Evolutionary conservation across 176 grass and related monocot genomes (phyloP), one percentile per base, ranked within the genome.

Genomic region (Zoysia pacifica): DNA sequence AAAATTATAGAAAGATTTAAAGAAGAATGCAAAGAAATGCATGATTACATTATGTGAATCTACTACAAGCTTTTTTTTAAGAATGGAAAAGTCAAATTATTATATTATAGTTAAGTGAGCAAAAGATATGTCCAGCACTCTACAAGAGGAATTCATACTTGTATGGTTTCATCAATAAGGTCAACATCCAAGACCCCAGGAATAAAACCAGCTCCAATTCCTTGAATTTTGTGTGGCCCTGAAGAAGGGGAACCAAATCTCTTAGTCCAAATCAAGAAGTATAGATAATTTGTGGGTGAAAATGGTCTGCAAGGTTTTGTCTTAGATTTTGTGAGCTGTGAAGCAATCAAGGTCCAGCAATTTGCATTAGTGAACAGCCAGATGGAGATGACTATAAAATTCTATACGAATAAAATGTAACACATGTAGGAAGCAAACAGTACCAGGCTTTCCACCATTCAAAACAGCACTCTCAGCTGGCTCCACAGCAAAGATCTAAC

Each of bases 211-310:
- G 94, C 86, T 86, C 94, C 94, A 76, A 97, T 89, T 74, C 94
- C 94, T 70, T 97, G 94, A 79, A 97, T 97, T 56, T 97, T 97
- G 84, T 97, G 94, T 56, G 91, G 91, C n/a, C 91, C 94, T 97
- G 81, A 12, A 72, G 61, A 73, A 83, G 5, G 2, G 67, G 66
- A 52, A 69, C 35, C 12, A 47, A 15, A 59, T 71, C 47, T 69
- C 37, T 51, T 51, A 76, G 71, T 88, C 8, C 28, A 69, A 36
- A 87, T 64, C 49, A 88, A 70, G 65, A 40, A 80, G 50, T 5
- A 61, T 41, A 14, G 59, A 48, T 10, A 51, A 51, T 54, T 52
- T 11, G 11, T 79, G 42, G 73, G 66, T 37, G 37, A 49, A 81
- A 73, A 85, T 77, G 7, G 43, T 85, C 41, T 35, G n/a, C 62